A percentile compares a stretch with the other conserved stretches of the same genome.
Evolutionary conservation across 176 grass and related monocot genomes (phyloP).

Genomic region (Musa troglodytarum): DNA sequence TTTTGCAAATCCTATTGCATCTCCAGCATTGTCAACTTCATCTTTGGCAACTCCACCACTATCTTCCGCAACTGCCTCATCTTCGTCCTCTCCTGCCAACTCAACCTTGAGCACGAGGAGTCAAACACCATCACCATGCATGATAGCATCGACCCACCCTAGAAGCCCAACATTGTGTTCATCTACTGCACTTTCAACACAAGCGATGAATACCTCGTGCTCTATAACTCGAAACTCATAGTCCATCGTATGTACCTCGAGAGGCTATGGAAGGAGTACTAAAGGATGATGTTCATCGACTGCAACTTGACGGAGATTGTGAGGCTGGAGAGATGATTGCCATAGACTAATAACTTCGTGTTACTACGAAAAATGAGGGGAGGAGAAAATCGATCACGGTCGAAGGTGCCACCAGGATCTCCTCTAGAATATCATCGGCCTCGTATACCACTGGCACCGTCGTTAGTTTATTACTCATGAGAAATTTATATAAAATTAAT

Average conservation of each 20-base stretch:
- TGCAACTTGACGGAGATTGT: constrained; percentile 57
- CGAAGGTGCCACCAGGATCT: no score
- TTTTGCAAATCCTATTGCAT: constrained; percentile 79
- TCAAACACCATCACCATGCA: constrained; percentile 67
- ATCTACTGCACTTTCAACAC: constrained; percentile 51
- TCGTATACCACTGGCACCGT: fast-evolving
- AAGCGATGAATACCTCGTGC: constrained; percentile 68
- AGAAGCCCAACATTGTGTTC: constrained; percentile 82
- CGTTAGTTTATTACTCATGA: no score
- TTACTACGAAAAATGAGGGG: not conserved
- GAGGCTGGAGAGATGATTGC: constrained; percentile 57
- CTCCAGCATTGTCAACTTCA: constrained; percentile 84
- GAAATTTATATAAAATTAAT: no score
- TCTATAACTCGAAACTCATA: constrained; percentile 39
- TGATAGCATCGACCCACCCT: constrained; percentile 73
- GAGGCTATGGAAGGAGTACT: constrained; percentile 87
- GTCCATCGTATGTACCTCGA: constrained; percentile 65
- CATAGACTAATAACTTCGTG: constrained; percentile 65
- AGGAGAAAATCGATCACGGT: no score
- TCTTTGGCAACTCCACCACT: constrained; percentile 81
- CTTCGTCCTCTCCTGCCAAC: constrained; percentile 54
- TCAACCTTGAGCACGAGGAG: constrained; percentile 62
- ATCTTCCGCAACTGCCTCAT: constrained; percentile 49
- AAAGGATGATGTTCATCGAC: constrained; percentile 59
- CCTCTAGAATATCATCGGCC: no score